These are phyloP conservation scores for Bullera alba DNA, from an alignment of 768 basidiomycete species.

Conservation along the genomic window DNA sequence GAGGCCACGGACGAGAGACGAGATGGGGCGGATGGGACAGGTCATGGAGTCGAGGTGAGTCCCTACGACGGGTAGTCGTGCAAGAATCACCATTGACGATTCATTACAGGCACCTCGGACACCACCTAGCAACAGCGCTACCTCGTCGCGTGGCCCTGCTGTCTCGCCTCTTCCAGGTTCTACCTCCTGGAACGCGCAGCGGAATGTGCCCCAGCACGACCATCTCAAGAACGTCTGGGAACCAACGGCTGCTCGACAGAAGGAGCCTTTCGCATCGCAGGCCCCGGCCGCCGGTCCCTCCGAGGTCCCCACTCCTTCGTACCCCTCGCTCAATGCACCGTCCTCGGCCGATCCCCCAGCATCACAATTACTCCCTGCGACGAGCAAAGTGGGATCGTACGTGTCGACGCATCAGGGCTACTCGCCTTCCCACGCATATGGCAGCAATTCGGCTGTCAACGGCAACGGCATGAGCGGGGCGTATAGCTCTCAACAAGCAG, in stretches of 20 bases:
- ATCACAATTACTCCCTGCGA: conserved; percentile 5
- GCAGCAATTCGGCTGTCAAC: background rate
- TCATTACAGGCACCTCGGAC: conserved; percentile 26
- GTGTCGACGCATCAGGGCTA: conserved; percentile 11
- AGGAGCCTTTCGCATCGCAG: background rate
- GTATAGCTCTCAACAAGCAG: conserved; percentile 13
- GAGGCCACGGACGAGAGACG: conserved; percentile 16
- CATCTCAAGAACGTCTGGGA: conserved; percentile 41
- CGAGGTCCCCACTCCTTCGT: conserved; percentile 16
- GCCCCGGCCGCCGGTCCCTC: conserved; percentile 1
- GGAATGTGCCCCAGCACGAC: conserved; percentile 10
- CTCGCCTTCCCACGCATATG: conserved; percentile 7
- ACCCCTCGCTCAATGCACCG: conserved; percentile 34
- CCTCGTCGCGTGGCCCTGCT: conserved; percentile 10
- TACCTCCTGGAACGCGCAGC: conserved; percentile 2
- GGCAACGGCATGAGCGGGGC: background rate
- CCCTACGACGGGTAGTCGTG: background rate
- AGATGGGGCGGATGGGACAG: background rate
- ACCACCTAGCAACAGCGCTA: conserved; percentile 8
- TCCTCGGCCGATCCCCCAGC: conserved; percentile 16
- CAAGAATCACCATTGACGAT: background rate
- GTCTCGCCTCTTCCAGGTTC: conserved; percentile 1
- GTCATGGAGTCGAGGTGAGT: conserved; percentile 27
- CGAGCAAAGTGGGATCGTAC: conserved; percentile 12
- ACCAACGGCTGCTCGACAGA: conserved; percentile 2